These are phyloP conservation scores for Phytophthora macrochlamydospora DNA, from an alignment of 352 stramenopile species.

Conservation along the genomic window DNA sequence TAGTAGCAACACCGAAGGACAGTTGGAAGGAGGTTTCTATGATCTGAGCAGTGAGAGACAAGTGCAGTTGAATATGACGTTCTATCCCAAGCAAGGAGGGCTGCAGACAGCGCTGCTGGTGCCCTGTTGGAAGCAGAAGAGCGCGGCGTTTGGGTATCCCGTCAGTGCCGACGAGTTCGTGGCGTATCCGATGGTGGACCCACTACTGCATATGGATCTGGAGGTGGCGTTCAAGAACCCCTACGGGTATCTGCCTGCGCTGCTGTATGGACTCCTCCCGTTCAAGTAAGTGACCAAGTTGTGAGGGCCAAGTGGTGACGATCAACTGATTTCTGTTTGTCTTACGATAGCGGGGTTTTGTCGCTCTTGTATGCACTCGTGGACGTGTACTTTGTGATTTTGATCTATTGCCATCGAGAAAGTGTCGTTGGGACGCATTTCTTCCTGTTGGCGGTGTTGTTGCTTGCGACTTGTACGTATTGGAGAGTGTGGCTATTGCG, in stretches of 20 bases:
- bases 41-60: slow-evolving; percentile 38
- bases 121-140: slow-evolving; percentile 87
- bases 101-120: slow-evolving; percentile 75
- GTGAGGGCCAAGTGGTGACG: no score
- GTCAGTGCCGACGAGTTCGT: slow-evolving; percentile 73
- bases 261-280: slow-evolving; percentile 82
- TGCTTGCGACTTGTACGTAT: slow-evolving; percentile 68
- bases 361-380: slow-evolving; percentile 78
- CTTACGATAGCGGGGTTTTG: slow-evolving; percentile 54
- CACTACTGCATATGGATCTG: slow-evolving; percentile 67
- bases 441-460: slow-evolving; percentile 77
- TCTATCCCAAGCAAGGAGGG: slow-evolving; percentile 53
- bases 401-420: slow-evolving; percentile 72
- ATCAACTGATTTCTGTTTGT: background rate
- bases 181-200: slow-evolving; percentile 77
- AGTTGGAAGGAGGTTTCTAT: slow-evolving; percentile 69
- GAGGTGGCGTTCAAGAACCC: slow-evolving; percentile 77
- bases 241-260: slow-evolving; percentile 81
- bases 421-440: slow-evolving; percentile 86
- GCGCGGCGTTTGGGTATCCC: slow-evolving; percentile 74
- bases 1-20: slow-evolving; percentile 39
- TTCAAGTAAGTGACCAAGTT: slow-evolving; percentile 68
- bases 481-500: background rate
- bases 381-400: slow-evolving; percentile 65
- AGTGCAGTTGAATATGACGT: slow-evolving; percentile 51